Percentiles rank a stretch among this genome's conserved stretches.
These are phyloP conservation scores for Trypanosoma avium DNA, from an alignment of 208 protist species.

Conservation along the genomic window DNA sequence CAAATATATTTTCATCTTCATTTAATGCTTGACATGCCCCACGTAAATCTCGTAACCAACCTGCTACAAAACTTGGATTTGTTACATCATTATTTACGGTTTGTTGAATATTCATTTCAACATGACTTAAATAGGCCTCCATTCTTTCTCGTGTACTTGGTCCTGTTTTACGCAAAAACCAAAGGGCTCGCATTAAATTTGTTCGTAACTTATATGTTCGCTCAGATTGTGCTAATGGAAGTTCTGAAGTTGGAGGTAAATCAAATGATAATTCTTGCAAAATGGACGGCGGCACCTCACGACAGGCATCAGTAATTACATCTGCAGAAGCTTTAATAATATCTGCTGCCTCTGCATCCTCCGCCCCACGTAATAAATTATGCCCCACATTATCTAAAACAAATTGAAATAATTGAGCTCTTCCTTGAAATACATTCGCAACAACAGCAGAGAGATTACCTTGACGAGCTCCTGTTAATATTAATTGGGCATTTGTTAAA, in stretches of 20 bases:
- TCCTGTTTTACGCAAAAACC: conserved; percentile 36
- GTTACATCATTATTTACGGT: conserved; percentile 50
- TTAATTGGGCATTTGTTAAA: conserved; percentile 53
- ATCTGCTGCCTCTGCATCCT: conserved; percentile 54
- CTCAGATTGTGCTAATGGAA: conserved; percentile 66
- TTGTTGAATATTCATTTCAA: conserved; percentile 70
- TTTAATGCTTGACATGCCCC: conserved; percentile 60
- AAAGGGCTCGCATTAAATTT: conserved; percentile 69
- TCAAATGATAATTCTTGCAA: conserved; percentile 63
- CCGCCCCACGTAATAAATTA: conserved; percentile 67
- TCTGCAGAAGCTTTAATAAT: conserved; percentile 76
- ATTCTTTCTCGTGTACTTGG: conserved; percentile 44
- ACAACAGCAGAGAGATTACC: conserved; percentile 50
- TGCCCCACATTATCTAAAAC: conserved; percentile 73
- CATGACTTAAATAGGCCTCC: conserved; percentile 51
- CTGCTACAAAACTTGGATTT: conserved; percentile 64
- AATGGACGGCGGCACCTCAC: conserved; percentile 50
- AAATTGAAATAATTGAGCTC: conserved; percentile 78
- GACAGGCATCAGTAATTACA: conserved; percentile 68
- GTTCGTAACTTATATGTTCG: conserved; percentile 84
- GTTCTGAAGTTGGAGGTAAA: conserved; percentile 70
- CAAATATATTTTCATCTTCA: conserved; percentile 38
- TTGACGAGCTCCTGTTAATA: conserved; percentile 54
- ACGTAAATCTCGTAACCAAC: conserved; percentile 85
- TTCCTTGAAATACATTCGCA: conserved; percentile 67